Percentiles rank a stretch among this genome's conserved stretches.
Conservation (phyloP, 345 rosid genomes). For the Excoecaria agallocha region DNA sequence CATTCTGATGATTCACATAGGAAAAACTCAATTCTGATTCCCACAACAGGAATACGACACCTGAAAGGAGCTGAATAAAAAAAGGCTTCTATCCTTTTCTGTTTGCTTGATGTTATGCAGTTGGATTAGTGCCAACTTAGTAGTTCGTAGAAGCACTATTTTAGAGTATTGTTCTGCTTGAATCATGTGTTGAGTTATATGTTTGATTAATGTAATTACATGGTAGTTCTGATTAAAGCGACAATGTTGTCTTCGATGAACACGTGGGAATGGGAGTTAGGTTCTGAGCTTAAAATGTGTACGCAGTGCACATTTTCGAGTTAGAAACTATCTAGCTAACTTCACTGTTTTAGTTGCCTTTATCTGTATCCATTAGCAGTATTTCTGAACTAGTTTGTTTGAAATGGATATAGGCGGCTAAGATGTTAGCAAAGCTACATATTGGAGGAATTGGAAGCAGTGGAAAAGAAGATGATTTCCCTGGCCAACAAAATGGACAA, state of each 20-base stretch:
- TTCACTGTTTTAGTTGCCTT: not conserved
- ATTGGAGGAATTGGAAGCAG: conserved; percentile 35
- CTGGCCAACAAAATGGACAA: conserved; percentile 19
- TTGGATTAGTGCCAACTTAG: not conserved
- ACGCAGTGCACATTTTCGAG: not conserved
- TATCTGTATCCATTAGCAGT: not conserved
- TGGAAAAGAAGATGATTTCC: conserved; percentile 30
- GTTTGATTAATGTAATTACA: not conserved
- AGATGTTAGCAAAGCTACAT: conserved; percentile 57
- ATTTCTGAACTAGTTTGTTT: conserved; percentile 9
- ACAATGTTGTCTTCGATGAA: not conserved
- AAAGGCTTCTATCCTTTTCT: not conserved
- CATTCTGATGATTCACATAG: conserved; percentile 18
- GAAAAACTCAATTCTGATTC: conserved; percentile 16
- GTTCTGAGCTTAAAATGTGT: not conserved
- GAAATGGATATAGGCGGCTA: conserved; percentile 54
- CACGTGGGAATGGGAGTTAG: not conserved
- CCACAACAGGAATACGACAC: conserved; percentile 16
- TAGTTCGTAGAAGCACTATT: not conserved
- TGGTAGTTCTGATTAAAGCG: not conserved
- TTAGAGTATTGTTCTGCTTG: not conserved
- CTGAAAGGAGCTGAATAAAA: conserved; percentile 11
- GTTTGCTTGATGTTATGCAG: not conserved
- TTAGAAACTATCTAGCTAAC: not conserved
- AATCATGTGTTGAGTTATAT: not conserved